Base-by-base conservation (phyloP, 352 stramenopile species). In the Globisporangium parvum region DNA sequence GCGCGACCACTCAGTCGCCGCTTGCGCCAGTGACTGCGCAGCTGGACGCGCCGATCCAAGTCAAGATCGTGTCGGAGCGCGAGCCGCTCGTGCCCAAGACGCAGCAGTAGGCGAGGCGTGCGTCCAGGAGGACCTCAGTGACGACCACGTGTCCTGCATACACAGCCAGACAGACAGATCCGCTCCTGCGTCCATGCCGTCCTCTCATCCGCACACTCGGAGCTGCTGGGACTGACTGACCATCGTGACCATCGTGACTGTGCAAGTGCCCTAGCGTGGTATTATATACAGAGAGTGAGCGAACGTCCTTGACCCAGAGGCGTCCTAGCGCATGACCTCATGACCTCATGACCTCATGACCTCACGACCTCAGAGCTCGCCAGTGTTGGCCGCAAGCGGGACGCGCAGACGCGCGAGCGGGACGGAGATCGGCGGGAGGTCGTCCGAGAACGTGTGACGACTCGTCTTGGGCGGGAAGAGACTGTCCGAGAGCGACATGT, bases 401-500 rank as follows among this genome's bases (percentile, higher is more conserved):
- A 67, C 53, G 20, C 81, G 75, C 24, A 94, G 66, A 28, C 74
- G 70, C 53, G 75, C 72, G 23, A 94, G 65, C 11, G 81, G 66
- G 55, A 94, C 80, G 2, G 80, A 91, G 63, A 94, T 92, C 24
- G 85, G 85, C 31, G 85, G 85, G 40, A 94, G 41, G 51, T 92
- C 80, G 47, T 94, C 78, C 51, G 85, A 91, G 51, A 92, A 92
- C 35, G 73, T 87, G 66, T 94, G 85, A 24, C 85, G 80, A 69
- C 81, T 92, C 47, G 85, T 94, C 67, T 94, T 94, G 17, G 85
- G 85, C 18, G 85, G 85, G 65, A 94, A 94, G 11, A 94, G 65
- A 26, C 80, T 65, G 64, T 88, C 73, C 50, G 85, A 94, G 20
- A 94, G 75, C 46, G 85, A 79, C 81, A 94, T 91, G 4, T 73